Evolutionary conservation across 192 early-diverging fungal species (phyloP), one percentile per base, ranked within the genome.

Genomic region (Fimicolochytrium jonesii): DNA sequence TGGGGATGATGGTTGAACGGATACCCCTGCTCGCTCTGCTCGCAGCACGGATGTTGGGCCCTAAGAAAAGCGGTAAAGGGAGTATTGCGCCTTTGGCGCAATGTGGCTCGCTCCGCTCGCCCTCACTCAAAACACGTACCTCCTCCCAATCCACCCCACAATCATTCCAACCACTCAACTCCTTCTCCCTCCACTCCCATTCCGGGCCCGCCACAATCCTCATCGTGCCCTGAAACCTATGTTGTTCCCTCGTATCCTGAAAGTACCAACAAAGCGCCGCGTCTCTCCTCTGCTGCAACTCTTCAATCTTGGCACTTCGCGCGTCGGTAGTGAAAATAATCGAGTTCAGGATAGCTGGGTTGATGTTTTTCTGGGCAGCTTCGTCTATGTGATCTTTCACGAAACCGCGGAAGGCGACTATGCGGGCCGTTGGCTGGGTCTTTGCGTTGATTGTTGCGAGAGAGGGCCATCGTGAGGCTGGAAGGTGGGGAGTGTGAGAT

Each of bases 191-290:
- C n/a, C 17, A 0, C 20, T 48, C 5, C 6, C 29, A n/a, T n/a
- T n/a, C 43, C 3, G 10, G 44, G 17, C 43, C 43, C 10, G 48
- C 4, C 15, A 60, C 58, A 20, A 60, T 11, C 11, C 23, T 11
- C 25, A 46, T 31, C 11, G 18, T 51, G 6, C 58, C 58, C 11
- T 18, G 10, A 20, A 60, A 29, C 10, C 58, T 41, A 23, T 30
- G 31, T 44, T 60, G 58, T 32, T 60, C 43, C 22, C 58, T 51
- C 18, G 58, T 31, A 4, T 60, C 58, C 31, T 22, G 25, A 43
- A 60, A 60, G 44, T 60, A 60, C 58, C 58, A 60, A 32, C 58
- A 60, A 10, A 60, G 58, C 32, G 46, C 58, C 4, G 43, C 58
- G 23, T 20, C 18, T 1, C 25, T 9, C 4, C 28, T 45, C 0